Conservation (phyloP, 345 rosid genomes). For the Odontarrhena argentea region DNA sequence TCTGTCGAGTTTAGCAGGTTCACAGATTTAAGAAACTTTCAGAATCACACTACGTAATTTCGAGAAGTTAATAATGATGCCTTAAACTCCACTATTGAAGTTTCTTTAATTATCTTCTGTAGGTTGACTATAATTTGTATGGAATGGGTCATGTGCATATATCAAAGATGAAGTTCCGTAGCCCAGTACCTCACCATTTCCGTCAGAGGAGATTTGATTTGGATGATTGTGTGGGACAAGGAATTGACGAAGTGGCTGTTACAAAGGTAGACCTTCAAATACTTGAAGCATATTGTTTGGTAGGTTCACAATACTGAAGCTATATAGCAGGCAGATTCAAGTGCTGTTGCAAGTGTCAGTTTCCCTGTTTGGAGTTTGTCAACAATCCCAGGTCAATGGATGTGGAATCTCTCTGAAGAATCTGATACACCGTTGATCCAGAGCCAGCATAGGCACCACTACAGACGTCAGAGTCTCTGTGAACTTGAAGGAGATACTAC, state of each 20-base stretch:
- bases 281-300: conserved; percentile 19
- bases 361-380: conserved; percentile 71
- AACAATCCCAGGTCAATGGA: conserved; percentile 80
- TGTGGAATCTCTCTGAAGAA: conserved; percentile 59
- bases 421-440: conserved; percentile 48
- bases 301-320: conserved; percentile 24
- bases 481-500: conserved; percentile 93
- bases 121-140: conserved; percentile 90
- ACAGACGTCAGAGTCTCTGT: conserved; percentile 75
- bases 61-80: conserved; percentile 17
- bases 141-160: conserved; percentile 96
- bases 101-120: conserved; percentile 33
- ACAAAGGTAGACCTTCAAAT: conserved; percentile 54
- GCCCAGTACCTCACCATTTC: conserved; percentile 66
- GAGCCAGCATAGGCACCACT: conserved; percentile 43
- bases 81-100: conserved; percentile 29
- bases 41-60: conserved; percentile 3
- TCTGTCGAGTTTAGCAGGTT: conserved; percentile 16
- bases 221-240: conserved; percentile 38
- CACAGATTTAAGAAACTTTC: conserved; percentile 6
- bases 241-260: conserved; percentile 38
- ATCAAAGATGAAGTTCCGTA: conserved; percentile 79
- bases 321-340: conserved; percentile 60
- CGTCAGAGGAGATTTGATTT: conserved; percentile 44
- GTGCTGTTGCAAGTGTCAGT: conserved; percentile 45